Evolutionary conservation across 1,139 yeast species (phyloP).

Genomic region (Candida freyschussii): DNA sequence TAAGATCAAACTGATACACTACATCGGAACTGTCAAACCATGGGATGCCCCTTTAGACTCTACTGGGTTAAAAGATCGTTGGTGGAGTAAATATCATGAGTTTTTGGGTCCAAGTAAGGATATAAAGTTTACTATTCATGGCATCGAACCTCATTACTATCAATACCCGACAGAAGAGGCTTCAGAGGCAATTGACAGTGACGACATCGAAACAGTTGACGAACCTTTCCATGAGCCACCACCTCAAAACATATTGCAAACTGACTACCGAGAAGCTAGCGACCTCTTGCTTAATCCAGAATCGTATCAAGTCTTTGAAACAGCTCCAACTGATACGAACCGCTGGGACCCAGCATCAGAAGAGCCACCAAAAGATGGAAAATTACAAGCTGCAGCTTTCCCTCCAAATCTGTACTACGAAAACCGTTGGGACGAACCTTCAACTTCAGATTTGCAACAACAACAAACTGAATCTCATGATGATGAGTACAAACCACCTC

Average conservation of each 20-base stretch:
- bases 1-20: slow-evolving; percentile 65
- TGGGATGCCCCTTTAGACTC: slow-evolving; percentile 44
- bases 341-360: slow-evolving; percentile 40
- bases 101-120: slow-evolving; percentile 17
- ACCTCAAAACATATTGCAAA: slow-evolving; percentile 3
- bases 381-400: slow-evolving; percentile 37
- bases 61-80: slow-evolving; percentile 15
- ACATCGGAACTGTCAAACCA: slow-evolving; percentile 78
- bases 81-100: slow-evolving; percentile 23
- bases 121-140: slow-evolving; percentile 18
- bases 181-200: not conserved
- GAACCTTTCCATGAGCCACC: slow-evolving; percentile 1
- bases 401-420: slow-evolving; percentile 16
- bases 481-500: slow-evolving; percentile 17
- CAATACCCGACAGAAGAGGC: slow-evolving; percentile 3
- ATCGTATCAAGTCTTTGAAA: slow-evolving; percentile 21
- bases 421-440: slow-evolving; percentile 16
- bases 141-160: slow-evolving; percentile 18
- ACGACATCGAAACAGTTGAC: slow-evolving; percentile 1
- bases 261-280: slow-evolving; percentile 4
- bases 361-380: slow-evolving; percentile 36
- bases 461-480: not conserved
- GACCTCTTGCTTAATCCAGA: slow-evolving; percentile 19
- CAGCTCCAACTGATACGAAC: slow-evolving; percentile 27
- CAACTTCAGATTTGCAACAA: slow-evolving; percentile 1